A percentile compares a stretch with the other conserved stretches of the same genome.
Evolutionary conservation across 2,329 filamentous ascomycete species (phyloP).

Genomic region (Pseudogymnoascus sp.): DNA sequence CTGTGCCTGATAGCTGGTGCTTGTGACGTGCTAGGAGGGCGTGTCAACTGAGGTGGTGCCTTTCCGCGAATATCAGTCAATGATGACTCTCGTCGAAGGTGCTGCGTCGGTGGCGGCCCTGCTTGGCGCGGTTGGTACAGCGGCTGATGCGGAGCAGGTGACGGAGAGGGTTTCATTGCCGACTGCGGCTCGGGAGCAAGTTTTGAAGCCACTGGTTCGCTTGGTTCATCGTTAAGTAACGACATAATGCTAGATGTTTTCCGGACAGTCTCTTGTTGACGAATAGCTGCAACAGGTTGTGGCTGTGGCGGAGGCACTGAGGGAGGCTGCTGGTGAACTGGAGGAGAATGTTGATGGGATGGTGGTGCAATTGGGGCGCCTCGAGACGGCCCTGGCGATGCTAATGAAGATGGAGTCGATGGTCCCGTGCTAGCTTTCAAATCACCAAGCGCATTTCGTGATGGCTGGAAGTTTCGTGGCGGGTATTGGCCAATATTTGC

Average conservation of each 20-base stretch:
- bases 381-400: slow-evolving; percentile 21
- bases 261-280: slow-evolving; percentile 38
- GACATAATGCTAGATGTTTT: slow-evolving; percentile 58
- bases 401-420: slow-evolving; percentile 18
- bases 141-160: slow-evolving; percentile 23
- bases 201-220: slow-evolving; percentile 28
- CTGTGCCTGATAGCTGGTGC: slow-evolving; percentile 22
- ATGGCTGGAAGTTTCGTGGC: slow-evolving; percentile 19
- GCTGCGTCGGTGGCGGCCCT: slow-evolving; percentile 20
- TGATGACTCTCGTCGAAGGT: slow-evolving; percentile 23
- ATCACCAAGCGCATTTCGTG: slow-evolving; percentile 21
- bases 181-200: slow-evolving; percentile 2
- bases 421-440: slow-evolving; percentile 13
- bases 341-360: slow-evolving; percentile 13
- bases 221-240: slow-evolving; percentile 51
- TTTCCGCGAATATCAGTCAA: slow-evolving; percentile 22
- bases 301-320: slow-evolving; percentile 2
- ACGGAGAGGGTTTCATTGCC: slow-evolving; percentile 18
- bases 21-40: slow-evolving; percentile 19
- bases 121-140: slow-evolving; percentile 26
- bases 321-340: slow-evolving; percentile 12
- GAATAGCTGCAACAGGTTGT: slow-evolving; percentile 31
- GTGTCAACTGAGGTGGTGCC: slow-evolving; percentile 21
- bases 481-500: slow-evolving; percentile 21
- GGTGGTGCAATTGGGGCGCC: slow-evolving; percentile 22